Base-by-base conservation (phyloP, 441 rosid genomes). In the Gossypium aridum region DNA sequence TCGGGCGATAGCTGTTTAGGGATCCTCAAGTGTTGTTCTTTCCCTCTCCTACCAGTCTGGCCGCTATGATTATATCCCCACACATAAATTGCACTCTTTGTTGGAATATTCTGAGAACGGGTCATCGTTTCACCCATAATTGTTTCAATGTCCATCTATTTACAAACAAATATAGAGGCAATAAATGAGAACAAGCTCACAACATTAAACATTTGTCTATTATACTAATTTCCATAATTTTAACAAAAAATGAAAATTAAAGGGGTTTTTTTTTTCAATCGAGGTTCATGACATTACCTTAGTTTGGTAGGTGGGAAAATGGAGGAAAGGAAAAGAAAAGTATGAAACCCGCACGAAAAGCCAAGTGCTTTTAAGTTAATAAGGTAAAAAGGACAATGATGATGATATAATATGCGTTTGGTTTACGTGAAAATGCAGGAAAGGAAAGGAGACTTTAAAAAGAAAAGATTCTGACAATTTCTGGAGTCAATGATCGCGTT, bases 11-110 rank as follows among this genome's bases (percentile, higher is more conserved):
- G 97, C 91, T 88, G 97, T 79, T 92, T 90, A 1, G 98, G 99
- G 70, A 93, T 86, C 87, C 99, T 83, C 81, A 92, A 76, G 67
- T 88, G 97, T 22, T 74, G 84, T 76, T 87, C 94, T 78, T 87
- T 81, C 23, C 89, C 97, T 6, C 75, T 87, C 85, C 99, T 83
- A 61, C 94, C 97, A 26, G 99, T 96, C 83, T 96, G 97, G 61
- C 99, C 99, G 66, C 88, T 85, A 69, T 90, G 92, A 75, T 96
- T 93, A 80, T 92, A 93, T 19, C 99, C 99, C 99, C 99, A 92
- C n/a, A 89, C 97, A 77, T 93, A 96, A 76, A 96, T 87, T 45
- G 98, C 99, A 76, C 98, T 93, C 88, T 91, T 96, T 45, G 92
- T 85, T 23, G 94, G 92, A 54, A 79, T 49, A 71, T 81, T 84